Conservation (phyloP, 2,329 filamentous ascomycete genomes). For the Diaporthe vexans region DNA sequence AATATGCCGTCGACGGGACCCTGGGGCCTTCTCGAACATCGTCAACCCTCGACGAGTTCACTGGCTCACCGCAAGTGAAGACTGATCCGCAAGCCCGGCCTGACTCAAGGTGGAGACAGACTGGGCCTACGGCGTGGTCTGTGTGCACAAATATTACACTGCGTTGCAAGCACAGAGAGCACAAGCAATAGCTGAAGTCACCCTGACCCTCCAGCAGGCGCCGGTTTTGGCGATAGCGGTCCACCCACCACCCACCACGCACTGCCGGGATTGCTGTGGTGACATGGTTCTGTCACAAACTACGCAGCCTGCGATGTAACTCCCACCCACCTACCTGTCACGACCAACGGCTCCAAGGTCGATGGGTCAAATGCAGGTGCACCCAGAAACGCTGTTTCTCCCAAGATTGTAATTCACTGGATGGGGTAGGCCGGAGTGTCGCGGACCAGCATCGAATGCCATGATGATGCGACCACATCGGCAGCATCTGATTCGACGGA, state of each 20-base stretch:
- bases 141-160: slow-evolving; percentile 9
- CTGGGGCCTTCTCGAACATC: background rate
- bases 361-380: slow-evolving; percentile 25
- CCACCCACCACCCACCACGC: slow-evolving; percentile 29
- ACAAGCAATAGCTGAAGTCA: slow-evolving; percentile 13
- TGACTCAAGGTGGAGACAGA: slow-evolving; percentile 9
- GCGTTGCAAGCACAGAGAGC: slow-evolving; percentile 16
- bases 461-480: slow-evolving; percentile 4
- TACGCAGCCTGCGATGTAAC: slow-evolving; percentile 23
- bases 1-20: background rate
- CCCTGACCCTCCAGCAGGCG: slow-evolving; percentile 5
- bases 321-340: slow-evolving; percentile 16
- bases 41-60: background rate
- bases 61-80: background rate
- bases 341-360: slow-evolving; percentile 8
- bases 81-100: background rate
- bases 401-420: slow-evolving; percentile 19
- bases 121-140: background rate
- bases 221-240: slow-evolving; percentile 4
- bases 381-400: slow-evolving; percentile 19
- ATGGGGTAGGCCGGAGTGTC: background rate
- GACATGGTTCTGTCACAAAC: slow-evolving; percentile 32
- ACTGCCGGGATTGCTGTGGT: slow-evolving; percentile 29
- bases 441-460: slow-evolving; percentile 3
- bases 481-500: slow-evolving; percentile 15